Evolutionary conservation across 2,329 filamentous ascomycete species (phyloP), one percentile per base, ranked within the genome.

Genomic region (Aspergillus aculeatinus): DNA sequence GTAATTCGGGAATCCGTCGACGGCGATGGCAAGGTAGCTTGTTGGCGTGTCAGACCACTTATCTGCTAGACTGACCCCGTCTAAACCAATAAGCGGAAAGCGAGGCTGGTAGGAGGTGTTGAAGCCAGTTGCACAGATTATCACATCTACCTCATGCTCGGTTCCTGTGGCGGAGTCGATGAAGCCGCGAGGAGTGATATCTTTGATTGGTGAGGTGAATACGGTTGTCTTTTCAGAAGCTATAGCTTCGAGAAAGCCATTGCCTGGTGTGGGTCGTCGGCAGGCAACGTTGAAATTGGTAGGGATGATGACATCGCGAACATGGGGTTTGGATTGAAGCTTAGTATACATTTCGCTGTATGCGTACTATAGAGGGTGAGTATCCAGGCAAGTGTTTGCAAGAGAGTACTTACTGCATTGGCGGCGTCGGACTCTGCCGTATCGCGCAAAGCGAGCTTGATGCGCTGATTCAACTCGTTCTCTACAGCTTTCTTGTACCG

Each of bases 181-280:
- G 7, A 77, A 70, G 1, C 72, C 72, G 0, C 57, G 64, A 21
- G 64, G 61, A 9, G 73, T 69, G 27, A 75, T 63, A 6, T 60
- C 77, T 14, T 75, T 77, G 65, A 89, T 89, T 0, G 73, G 77
- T 0, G 80, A 81, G 16, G 77, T 79, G 66, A 88, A 83, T 59
- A 85, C 83, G 2, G 83, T 79, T 1, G 88, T 85, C 57, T 89
- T 88, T 6, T 83, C 80, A 59, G 83, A 79, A 0, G 80, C 79
- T 16, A 89, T 76, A 0, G 86, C 85, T 69, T 89, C 87, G 2
- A 90, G 70, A 56, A 80, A 81, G 2, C 78, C 78, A 1, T 76
- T 74, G 2, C 78, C 80, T 0, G 79, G 79, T 0, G 78, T 80
- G 16, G 80, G 68, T 12, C 79, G 75, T 39, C 77, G 73, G 59